Evolutionary conservation across 805 yeast species (phyloP), one percentile per base, ranked within the genome.

Genomic region (Kodamaea kaohsiungensis): DNA sequence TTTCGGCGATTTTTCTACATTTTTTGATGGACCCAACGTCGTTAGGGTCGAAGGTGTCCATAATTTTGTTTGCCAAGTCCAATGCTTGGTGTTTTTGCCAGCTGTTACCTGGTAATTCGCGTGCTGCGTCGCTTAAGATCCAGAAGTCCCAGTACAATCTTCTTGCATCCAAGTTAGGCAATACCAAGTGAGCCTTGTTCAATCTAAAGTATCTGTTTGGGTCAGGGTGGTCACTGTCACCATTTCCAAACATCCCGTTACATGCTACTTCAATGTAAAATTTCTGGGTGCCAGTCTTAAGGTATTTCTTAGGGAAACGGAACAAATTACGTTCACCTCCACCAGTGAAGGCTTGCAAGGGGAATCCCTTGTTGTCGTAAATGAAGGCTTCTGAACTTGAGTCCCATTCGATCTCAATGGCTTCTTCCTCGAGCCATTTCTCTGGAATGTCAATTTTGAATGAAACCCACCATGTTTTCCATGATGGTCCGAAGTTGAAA

Each of bases 381-480:
- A 91, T 81, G 58, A 93, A 75, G 1, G 95, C 98, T 69, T 93
- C 99, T 63, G 88, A 87, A 51, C 84, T 82, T 48, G 91, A 84
- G 66, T 93, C 96, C 90, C 96, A 92, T 58, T 90, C 86, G 55
- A 89, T 81, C 52, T 87, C 73, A 40, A 90, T 79, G 54, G 76
- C 78, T 39, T 82, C 84, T 13, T 78, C 76, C 8, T 72, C 60
- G 16, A 76, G 47, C 89, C 89, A 86, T 2, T 76, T 67, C 13
- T 74, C 60, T 0, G 97, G 96, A 4, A 93, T 74, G n/a, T 75
- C 73, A 54, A 89, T 70, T 12, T 78, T 71, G 17, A 93, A 72
- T 60, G 84, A 81, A 71, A 95, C 91, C 99, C 99, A 93, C 59
- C 91, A 96, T 1, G 98, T 88, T 55, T 93, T 87, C 99, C 99